A percentile compares a stretch with the other conserved stretches of the same genome.
These are phyloP conservation scores for Colletotrichum sp. DNA, from an alignment of 2,329 filamentous ascomycete species.

Conservation along the genomic window DNA sequence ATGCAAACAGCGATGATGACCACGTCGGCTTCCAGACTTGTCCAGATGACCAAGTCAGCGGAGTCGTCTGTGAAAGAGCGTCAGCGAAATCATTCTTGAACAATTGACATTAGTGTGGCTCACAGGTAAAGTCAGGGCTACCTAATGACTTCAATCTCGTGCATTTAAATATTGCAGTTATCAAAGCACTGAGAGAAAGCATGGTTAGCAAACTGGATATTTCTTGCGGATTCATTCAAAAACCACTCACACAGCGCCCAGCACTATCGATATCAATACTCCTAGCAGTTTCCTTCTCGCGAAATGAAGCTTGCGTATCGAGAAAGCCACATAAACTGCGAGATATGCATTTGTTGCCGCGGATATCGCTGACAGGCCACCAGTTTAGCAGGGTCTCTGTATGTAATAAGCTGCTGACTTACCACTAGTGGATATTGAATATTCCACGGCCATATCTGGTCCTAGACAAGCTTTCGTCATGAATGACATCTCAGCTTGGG, in stretches of 20 bases:
- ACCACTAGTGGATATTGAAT: conserved; percentile 45
- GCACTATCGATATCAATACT: conserved; percentile 37
- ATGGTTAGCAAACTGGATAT: too few relatives aligned
- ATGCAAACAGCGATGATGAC: conserved; percentile 39
- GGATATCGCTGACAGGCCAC: neutral
- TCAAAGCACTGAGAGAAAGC: conserved; percentile 19
- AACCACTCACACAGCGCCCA: conserved; percentile 26
- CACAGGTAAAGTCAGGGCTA: conserved; percentile 29
- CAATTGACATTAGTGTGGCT: neutral
- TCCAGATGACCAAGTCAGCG: conserved; percentile 10
- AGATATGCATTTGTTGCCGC: conserved; percentile 39
- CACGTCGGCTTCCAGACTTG: conserved; percentile 34
- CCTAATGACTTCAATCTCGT: conserved; percentile 35
- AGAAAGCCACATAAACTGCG: conserved; percentile 42
- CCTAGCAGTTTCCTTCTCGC: conserved; percentile 43
- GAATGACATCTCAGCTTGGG: conserved; percentile 36
- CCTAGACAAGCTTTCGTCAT: conserved; percentile 39
- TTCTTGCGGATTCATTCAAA: accelerated
- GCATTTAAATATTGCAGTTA: conserved; percentile 36
- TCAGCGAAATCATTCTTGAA: neutral
- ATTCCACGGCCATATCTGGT: conserved; percentile 39
- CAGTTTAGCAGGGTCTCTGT: neutral
- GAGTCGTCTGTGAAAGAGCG: neutral
- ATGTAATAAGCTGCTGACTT: neutral
- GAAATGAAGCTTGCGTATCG: conserved; percentile 42